Evolutionary conservation across 1,139 yeast species (phyloP), one percentile per base, ranked within the genome.

Genomic region (Candida sojae): DNA sequence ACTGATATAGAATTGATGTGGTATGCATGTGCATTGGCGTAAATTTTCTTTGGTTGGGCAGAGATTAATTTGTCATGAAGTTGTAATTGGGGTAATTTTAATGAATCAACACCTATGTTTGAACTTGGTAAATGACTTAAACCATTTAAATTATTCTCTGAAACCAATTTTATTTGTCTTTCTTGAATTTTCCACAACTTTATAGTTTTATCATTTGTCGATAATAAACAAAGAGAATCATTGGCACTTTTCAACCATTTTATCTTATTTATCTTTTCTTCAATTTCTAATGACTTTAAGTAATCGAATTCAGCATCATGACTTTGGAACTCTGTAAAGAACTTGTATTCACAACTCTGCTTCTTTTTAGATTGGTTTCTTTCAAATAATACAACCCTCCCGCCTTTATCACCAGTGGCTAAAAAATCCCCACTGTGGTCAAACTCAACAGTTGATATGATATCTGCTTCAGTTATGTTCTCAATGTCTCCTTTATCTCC

Each of bases 281-380:
- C 99, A 62, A 95, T 95, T 70, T 95, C 99, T 57, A 95, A 77
- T 33, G 96, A 88, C 71, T 95, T 95, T 58, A 95, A 77, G 70
- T 95, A 95, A 71, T 93, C 99, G 63, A 95, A 95, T 69, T 95
- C 99, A 8, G 99, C 97, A 67, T 95, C 99, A 70, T 95, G 99
- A 64, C 93, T 84, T 73, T 95, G 99, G 67, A 95, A 95, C 68
- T 95, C 99, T 26, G 99, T 93, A 65, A 89, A 87, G 70, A 95
- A 95, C 62, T 90, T 84, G 71, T 95, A 95, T 67, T 95, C 99
- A 67, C 98, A 93, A 52, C 63, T 66, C 47, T 62, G 68, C 53
- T 86, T 86, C 65, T 84, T 84, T 64, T 88, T 88, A 53, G 75
- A 70, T 57, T 84, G 86, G 66, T 90, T 91, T 59, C 98, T 81